These are phyloP conservation scores for Ceratobasidium sp. DNA, from an alignment of 1,284 basidiomycete species.

Conservation along the genomic window DNA sequence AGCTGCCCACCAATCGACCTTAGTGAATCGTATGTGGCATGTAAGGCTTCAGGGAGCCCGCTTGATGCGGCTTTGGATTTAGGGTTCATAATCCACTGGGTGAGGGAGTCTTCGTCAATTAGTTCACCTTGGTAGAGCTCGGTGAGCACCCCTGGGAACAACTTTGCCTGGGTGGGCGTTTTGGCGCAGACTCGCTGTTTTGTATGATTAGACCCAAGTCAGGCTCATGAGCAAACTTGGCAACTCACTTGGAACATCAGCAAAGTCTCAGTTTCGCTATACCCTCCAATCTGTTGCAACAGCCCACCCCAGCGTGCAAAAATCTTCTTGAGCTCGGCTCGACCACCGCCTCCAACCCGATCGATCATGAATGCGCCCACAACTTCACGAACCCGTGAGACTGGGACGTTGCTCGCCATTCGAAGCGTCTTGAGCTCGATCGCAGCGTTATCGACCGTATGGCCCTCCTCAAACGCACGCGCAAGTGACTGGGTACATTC, in stretches of 20 bases:
- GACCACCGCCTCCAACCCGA: conserved; percentile 55
- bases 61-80: conserved; percentile 46
- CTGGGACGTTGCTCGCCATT: conserved; percentile 90
- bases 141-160: conserved; percentile 48
- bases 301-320: conserved; percentile 74
- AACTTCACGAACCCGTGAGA: conserved; percentile 77
- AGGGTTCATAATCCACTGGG: conserved; percentile 51
- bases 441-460: conserved; percentile 88
- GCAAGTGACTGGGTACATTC: conserved; percentile 85
- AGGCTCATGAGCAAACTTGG: too few species aligned
- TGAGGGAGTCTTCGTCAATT: conserved; percentile 50
- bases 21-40: conserved; percentile 31
- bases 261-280: conserved; percentile 76
- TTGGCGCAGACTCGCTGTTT: conserved; percentile 43
- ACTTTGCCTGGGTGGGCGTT: conserved; percentile 43
- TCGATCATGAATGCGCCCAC: conserved; percentile 76
- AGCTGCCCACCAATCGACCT: conserved; percentile 38
- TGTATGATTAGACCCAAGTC: background rate
- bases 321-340: conserved; percentile 62
- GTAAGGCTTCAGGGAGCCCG: background rate
- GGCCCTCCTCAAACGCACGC: conserved; percentile 88
- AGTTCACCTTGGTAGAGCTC: conserved; percentile 53
- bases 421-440: conserved; percentile 93
- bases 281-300: conserved; percentile 75
- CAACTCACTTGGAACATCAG: conserved; percentile 69